Conservation (phyloP, 768 basidiomycete genomes). For the Albatrellus ellisii region DNA sequence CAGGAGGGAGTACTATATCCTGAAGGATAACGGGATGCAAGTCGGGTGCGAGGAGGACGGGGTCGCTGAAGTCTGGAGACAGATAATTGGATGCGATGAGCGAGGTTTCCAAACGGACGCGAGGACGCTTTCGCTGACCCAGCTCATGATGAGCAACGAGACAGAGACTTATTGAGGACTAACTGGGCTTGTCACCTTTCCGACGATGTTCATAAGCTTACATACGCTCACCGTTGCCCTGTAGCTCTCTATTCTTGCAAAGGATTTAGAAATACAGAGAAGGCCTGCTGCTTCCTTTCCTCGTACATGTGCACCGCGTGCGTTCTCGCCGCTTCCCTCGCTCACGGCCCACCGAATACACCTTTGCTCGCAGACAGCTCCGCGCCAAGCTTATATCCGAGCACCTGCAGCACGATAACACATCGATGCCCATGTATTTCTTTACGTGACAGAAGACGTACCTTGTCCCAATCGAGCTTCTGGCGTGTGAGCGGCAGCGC, state of each 20-base stretch:
- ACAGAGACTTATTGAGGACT: no score
- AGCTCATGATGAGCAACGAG: no score
- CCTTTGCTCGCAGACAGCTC: conserved; percentile 60
- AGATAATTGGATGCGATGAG: conserved; percentile 35
- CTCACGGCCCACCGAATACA: conserved; percentile 25
- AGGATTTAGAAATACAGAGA: no score
- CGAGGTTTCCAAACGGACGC: conserved; percentile 3
- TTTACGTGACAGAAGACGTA: conserved; percentile 16
- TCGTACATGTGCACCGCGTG: no score
- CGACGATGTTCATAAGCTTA: no score
- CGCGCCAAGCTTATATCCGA: conserved; percentile 62
- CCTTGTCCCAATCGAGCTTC: conserved; percentile 96
- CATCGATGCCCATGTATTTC: not conserved
- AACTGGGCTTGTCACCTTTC: no score
- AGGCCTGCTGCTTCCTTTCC: no score
- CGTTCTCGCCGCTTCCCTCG: no score
- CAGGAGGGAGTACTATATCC: conserved; percentile 49
- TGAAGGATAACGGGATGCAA: conserved; percentile 68
- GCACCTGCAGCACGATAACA: conserved; percentile 29
- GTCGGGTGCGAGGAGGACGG: conserved; percentile 70
- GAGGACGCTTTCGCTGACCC: not conserved
- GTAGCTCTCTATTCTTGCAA: no score
- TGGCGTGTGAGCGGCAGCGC: conserved; percentile 87
- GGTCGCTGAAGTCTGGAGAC: conserved; percentile 47
- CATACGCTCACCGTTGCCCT: no score